Conservation (phyloP, 805 yeast genomes). For the Kodamaea kakaduensis region DNA sequence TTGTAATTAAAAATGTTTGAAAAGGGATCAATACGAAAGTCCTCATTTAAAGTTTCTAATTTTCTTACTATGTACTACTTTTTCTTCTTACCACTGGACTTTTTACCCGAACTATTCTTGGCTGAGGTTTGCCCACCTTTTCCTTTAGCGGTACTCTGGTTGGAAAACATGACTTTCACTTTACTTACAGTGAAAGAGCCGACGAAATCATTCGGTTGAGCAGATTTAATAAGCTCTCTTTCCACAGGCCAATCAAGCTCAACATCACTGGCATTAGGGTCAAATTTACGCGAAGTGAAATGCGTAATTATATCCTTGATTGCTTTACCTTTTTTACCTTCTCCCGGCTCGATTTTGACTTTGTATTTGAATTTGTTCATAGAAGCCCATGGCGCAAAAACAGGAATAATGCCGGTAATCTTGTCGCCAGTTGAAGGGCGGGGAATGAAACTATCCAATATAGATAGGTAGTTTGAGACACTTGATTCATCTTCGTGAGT, state of each 20-base stretch:
- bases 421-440: conserved; percentile 49
- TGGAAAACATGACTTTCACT: conserved; percentile 57
- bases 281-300: conserved; percentile 49
- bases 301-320: conserved; percentile 62
- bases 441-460: conserved; percentile 42
- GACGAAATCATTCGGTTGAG: conserved; percentile 64
- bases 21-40: too few relatives aligned
- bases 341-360: conserved; percentile 76
- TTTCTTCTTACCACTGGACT: conserved; percentile 8
- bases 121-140: conserved; percentile 8
- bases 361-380: conserved; percentile 72
- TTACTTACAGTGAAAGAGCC: conserved; percentile 69
- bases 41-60: neutral
- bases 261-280: conserved; percentile 38
- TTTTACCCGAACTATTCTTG: conserved; percentile 16
- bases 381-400: conserved; percentile 91
- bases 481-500: conserved; percentile 30
- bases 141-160: conserved; percentile 31
- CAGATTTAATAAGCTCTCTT: conserved; percentile 48
- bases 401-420: conserved; percentile 66
- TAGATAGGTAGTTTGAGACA: conserved; percentile 34
- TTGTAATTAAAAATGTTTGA: neutral
- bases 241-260: conserved; percentile 72
- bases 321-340: conserved; percentile 84
- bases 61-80: neutral